These are phyloP conservation scores for Annulohypoxylon nitens DNA, from an alignment of 495 filamentous ascomycete genomes.

Conservation along the genomic window DNA sequence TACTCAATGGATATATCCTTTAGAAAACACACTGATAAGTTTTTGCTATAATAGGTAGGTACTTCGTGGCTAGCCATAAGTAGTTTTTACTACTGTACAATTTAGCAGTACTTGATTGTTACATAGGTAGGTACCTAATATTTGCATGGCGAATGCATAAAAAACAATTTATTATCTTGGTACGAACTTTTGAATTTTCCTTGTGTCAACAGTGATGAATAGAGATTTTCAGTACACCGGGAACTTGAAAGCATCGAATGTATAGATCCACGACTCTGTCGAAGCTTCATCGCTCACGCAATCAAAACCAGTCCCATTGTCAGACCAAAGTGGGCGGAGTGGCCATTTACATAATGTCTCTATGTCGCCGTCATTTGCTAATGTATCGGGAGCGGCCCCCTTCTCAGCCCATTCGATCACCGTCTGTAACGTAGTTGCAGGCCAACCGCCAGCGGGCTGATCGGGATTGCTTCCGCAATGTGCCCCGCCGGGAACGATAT, in stretches of 20 bases:
- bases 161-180: too few species aligned
- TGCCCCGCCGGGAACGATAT: constrained; percentile 64
- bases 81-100: too few species aligned
- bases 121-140: too few species aligned
- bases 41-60: too few species aligned
- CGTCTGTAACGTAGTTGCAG: constrained; percentile 57
- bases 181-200: too few species aligned
- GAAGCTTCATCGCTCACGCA: constrained; percentile 62
- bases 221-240: constrained; percentile 29
- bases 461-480: constrained; percentile 60
- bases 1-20: too few species aligned
- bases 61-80: too few species aligned
- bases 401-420: constrained; percentile 68
- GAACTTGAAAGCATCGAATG: constrained; percentile 41
- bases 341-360: constrained; percentile 64
- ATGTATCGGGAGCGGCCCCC: constrained; percentile 54
- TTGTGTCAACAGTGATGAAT: neutral
- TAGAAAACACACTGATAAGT: too few species aligned
- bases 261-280: constrained; percentile 56
- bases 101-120: too few species aligned
- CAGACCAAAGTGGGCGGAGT: constrained; percentile 59
- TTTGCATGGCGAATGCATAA: too few species aligned
- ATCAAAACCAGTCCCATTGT: constrained; percentile 49
- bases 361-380: constrained; percentile 59
- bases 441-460: constrained; percentile 59